Base-by-base conservation (phyloP, 768 basidiomycete genomes). In the Coprinellus aureogranulatus region DNA sequence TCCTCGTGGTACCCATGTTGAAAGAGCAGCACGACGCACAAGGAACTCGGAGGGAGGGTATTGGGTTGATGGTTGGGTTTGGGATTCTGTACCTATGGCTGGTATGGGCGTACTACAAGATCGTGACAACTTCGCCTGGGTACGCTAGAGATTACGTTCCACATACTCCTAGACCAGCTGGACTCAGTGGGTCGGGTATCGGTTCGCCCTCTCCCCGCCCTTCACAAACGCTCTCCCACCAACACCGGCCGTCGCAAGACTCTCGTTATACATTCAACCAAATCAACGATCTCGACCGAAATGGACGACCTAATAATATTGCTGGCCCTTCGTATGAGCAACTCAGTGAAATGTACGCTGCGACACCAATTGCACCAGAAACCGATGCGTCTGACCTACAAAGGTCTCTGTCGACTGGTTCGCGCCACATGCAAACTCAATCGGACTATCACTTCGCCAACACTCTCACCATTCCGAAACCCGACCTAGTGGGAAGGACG, bases 81-180 rank as follows among this genome's bases (percentile, higher is more conserved):
- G 73, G 72, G 37, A 57, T 89, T 4, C 65, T 95, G 22, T 82
- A 82, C 45, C 60, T 86, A n/a, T 82, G 92, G 81, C 79, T 85
- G 77, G 44, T 87, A 0, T 94, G 92, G 92, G 81, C 86, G 14
- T 96, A 95, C 72, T 55, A 80, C 22, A 84, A 82, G 80, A 80
- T 86, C 40, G 70, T 89, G 8, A 59, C 82, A 5, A 90, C 86
- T 4, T 70, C 87, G 0, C 89, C 90, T 39, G 90, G 90, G 16
- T 77, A 79, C 63, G 90, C 90, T 5, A 71, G 68, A 72, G 78
- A 90, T 62, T 90, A 69, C 55, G 85, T 73, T 31, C 37, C 22
- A 53, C 41, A 49, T 34, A 31, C 34, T 23, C 30, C 28, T 18
- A 50, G 18, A 22, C 41, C 42, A 52, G 10, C 41, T 5, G 9